A percentile compares a stretch with the other conserved stretches of the same genome.
Conservation (phyloP, 331 rosid species). For the Pyrus hybrid region DNA sequence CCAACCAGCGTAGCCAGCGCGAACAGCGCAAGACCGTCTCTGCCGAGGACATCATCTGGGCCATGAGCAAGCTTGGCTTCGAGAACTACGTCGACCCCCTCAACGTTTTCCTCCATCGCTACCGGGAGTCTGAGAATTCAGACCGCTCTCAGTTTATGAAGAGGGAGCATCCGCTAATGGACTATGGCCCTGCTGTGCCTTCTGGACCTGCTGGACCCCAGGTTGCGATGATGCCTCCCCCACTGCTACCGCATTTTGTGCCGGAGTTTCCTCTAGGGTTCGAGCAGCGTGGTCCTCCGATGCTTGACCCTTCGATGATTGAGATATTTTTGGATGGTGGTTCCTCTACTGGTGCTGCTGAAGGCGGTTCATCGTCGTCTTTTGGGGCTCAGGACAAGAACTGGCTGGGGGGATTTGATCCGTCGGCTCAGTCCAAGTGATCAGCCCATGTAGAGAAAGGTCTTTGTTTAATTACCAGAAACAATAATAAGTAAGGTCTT, state of each 20-base stretch:
- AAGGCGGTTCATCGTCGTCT: not conserved
- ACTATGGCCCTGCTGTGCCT: not conserved
- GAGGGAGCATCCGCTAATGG: not conserved
- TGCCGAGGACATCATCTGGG: conserved; percentile 42
- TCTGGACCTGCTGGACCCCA: too few relatives aligned
- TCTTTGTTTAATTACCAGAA: not conserved
- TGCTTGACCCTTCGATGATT: conserved; percentile 2
- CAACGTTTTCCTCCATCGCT: conserved; percentile 12
- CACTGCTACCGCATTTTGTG: not conserved
- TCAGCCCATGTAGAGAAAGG: not conserved
- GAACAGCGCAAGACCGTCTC: conserved; percentile 42
- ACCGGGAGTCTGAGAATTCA: conserved; percentile 21
- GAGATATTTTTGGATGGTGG: conserved; percentile 3
- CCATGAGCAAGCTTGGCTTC: conserved; percentile 40
- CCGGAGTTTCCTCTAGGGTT: not conserved
- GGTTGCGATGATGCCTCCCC: not conserved
- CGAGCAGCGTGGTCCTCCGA: not conserved
- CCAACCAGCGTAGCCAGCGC: conserved; percentile 29
- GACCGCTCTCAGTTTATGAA: not conserved
- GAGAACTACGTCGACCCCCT: conserved; percentile 27
- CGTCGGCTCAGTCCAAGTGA: conserved; percentile 11
- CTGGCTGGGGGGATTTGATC: conserved; percentile 9
- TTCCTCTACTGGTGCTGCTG: not conserved
- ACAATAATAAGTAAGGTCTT: not conserved
- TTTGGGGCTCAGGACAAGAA: not conserved